phyloP scores from a whole-genome alignment of 331 rosid genomes.

The Pyracantha coccinea region DNA sequence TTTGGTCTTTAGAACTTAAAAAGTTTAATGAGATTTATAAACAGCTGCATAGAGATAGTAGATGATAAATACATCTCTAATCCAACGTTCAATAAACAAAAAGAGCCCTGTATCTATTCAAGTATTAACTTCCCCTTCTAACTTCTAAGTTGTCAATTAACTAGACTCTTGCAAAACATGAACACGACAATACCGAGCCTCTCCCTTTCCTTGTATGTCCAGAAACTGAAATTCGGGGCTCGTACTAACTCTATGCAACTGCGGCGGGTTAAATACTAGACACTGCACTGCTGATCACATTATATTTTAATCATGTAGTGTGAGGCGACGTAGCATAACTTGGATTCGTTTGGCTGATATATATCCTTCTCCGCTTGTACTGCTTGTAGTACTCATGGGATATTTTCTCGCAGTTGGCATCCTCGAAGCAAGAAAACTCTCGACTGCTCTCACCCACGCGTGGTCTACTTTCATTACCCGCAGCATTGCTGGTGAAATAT shows the following conservation, averaged over 20 bases:
- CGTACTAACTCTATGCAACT: neutral
- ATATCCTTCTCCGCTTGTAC: constrained; percentile 23
- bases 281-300: neutral
- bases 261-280: neutral
- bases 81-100: neutral
- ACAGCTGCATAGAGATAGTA: neutral
- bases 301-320: neutral
- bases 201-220: neutral
- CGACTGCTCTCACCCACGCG: constrained; percentile 15
- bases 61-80: neutral
- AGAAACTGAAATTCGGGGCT: neutral
- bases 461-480: constrained; percentile 19
- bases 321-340: neutral
- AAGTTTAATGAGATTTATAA: neutral
- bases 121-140: neutral
- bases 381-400: neutral
- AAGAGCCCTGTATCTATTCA: neutral
- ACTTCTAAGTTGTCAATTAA: neutral
- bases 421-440: constrained; percentile 5
- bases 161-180: neutral
- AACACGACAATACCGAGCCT: neutral
- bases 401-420: constrained; percentile 1
- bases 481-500: constrained; percentile 27
- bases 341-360: neutral
- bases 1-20: no score